Conservation (phyloP, 208 protist species). For the Acanthamoeba divionensis region DNA sequence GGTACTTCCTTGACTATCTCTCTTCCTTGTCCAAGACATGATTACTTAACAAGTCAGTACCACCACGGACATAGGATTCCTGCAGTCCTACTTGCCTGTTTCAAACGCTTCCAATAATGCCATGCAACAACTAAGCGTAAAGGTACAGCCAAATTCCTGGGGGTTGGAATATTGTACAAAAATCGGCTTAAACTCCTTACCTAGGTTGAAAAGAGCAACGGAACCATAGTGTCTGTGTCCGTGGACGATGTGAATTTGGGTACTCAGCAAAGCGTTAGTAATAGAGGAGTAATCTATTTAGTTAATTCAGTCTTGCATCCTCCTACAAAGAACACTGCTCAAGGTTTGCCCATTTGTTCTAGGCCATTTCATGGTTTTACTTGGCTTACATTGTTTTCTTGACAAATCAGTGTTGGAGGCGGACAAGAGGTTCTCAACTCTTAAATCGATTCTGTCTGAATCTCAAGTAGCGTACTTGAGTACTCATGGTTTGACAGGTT, state of each 20-base stretch:
- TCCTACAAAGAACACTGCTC: slow-evolving; percentile 3
- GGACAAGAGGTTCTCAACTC: neutral
- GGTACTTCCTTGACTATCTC: neutral
- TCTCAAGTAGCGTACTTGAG: neutral
- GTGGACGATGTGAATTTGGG: neutral
- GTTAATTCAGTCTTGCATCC: neutral
- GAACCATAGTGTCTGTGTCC: neutral
- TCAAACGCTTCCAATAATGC: neutral
- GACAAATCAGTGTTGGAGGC: neutral
- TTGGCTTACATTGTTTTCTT: neutral
- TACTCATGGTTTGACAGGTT: neutral
- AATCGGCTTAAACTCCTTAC: neutral
- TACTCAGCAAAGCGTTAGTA: neutral
- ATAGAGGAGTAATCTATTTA: neutral
- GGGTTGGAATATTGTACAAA: neutral
- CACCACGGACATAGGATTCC: too few relatives aligned
- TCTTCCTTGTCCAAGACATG: too few relatives aligned
- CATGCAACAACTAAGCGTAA: neutral
- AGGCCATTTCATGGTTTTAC: neutral
- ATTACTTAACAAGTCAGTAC: too few relatives aligned
- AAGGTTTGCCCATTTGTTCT: neutral
- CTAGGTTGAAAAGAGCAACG: neutral
- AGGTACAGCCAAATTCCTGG: neutral
- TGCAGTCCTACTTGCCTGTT: too few relatives aligned
- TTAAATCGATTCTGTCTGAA: neutral